Conservation (phyloP, 1,284 basidiomycete species). For the Apiotrichum mycotoxinovorans region DNA sequence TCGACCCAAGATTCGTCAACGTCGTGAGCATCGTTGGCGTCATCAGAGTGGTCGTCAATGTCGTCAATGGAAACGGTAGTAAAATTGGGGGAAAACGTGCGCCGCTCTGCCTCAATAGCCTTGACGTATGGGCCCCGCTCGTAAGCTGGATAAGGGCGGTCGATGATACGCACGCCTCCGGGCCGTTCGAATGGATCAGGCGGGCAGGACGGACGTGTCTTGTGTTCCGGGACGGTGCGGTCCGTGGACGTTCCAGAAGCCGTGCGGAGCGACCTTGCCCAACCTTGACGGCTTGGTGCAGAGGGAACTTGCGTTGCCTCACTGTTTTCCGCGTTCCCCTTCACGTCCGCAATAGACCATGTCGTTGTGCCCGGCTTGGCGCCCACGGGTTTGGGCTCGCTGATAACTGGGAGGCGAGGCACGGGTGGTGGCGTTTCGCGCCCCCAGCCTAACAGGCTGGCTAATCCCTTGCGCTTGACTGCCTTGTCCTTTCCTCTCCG, state of each 20-base stretch:
- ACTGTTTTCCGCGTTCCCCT: no score
- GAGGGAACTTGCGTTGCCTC: no score
- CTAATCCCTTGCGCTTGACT: conserved; percentile 31
- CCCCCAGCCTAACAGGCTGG: conserved; percentile 35
- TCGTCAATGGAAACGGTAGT: conserved; percentile 5
- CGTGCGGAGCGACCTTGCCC: conserved; percentile 9
- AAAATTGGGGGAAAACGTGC: not conserved
- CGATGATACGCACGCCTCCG: conserved; percentile 31
- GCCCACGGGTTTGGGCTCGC: not conserved
- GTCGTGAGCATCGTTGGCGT: not conserved
- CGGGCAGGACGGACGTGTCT: conserved; percentile 33
- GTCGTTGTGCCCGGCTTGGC: not conserved
- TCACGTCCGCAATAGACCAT: not conserved
- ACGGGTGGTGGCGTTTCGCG: not conserved
- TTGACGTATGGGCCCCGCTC: conserved; percentile 17
- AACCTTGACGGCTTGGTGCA: not conserved
- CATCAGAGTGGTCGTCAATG: not conserved
- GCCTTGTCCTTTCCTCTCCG: conserved; percentile 8
- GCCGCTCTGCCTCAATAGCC: conserved; percentile 15
- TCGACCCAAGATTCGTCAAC: conserved; percentile 10
- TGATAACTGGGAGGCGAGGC: not conserved
- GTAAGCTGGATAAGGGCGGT: conserved; percentile 17
- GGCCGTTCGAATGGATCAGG: conserved; percentile 37
- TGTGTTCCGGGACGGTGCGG: conserved; percentile 11
- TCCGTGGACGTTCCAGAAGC: conserved; percentile 1